Percentiles rank a stretch among this genome's conserved stretches.
Evolutionary conservation across 192 early-diverging fungal genomes (phyloP).

Genomic region (Ambispora gerdemannii): DNA sequence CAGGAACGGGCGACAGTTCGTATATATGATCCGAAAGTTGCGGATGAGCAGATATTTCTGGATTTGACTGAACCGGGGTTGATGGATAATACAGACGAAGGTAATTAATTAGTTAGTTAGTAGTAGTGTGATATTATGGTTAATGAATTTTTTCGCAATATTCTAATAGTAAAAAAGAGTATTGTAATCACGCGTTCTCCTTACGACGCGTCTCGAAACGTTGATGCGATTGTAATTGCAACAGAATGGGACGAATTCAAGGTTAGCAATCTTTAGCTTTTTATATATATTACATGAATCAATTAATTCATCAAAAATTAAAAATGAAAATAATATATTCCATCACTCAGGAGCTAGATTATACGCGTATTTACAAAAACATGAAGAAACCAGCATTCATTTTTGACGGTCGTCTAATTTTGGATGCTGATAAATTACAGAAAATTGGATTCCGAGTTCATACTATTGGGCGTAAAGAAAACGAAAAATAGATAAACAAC

Average conservation of each 20-base stretch:
- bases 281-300: too few species aligned
- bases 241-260: constrained; percentile 95
- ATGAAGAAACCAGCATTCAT: constrained; percentile 86
- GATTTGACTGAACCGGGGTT: constrained; percentile 64
- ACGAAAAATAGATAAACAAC: too few species aligned
- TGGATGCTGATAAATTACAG: constrained; percentile 61
- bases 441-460: constrained; percentile 77
- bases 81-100: constrained; percentile 41
- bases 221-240: constrained; percentile 76
- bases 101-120: constrained; percentile 24
- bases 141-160: too few species aligned
- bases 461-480: constrained; percentile 67
- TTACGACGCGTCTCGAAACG: constrained; percentile 67
- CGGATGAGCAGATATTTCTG: constrained; percentile 60
- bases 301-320: too few species aligned
- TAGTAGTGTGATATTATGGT: too few species aligned
- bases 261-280: too few species aligned
- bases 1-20: constrained; percentile 69
- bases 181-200: constrained; percentile 61
- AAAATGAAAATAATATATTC: too few species aligned
- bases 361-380: constrained; percentile 56
- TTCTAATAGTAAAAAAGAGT: constrained; percentile 51
- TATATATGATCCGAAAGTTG: constrained; percentile 92
- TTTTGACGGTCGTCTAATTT: constrained; percentile 87
- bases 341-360: constrained; percentile 53